These are phyloP conservation scores for Fraxinus cuspidata DNA, from an alignment of 257 asterid genomes.

Conservation along the genomic window DNA sequence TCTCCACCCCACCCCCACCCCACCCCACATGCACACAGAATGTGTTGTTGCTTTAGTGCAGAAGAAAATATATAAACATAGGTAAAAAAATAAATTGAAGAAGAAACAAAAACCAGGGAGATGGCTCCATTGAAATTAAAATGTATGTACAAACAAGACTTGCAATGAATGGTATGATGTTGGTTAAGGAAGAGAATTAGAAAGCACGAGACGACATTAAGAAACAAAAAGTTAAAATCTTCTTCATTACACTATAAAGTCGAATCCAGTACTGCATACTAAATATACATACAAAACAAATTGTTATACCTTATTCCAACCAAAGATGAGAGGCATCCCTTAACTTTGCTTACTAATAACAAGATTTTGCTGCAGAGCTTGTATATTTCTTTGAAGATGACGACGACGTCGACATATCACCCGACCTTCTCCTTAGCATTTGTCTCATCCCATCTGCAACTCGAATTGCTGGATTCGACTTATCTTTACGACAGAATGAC, in stretches of 20 bases:
- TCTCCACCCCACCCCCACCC: too few relatives aligned
- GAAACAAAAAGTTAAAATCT: background rate
- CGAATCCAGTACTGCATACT: background rate
- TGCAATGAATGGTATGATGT: background rate
- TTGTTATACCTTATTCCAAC: background rate
- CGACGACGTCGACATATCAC: slow-evolving; percentile 32
- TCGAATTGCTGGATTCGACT: slow-evolving; percentile 68
- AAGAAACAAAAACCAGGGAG: background rate
- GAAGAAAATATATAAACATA: too few relatives aligned
- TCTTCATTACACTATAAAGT: too few relatives aligned
- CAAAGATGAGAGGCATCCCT: background rate
- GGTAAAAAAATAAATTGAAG: background rate
- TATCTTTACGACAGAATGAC: slow-evolving; percentile 73
- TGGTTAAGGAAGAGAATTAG: background rate
- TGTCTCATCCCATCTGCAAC: slow-evolving; percentile 95
- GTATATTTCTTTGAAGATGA: slow-evolving; percentile 46
- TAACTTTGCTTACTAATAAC: slow-evolving; percentile 28
- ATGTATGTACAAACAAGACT: slow-evolving; percentile 40
- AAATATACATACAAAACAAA: background rate
- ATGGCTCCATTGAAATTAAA: slow-evolving; percentile 27
- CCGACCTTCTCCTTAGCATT: slow-evolving; percentile 71
- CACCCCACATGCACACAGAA: too few relatives aligned
- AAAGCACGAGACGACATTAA: too few relatives aligned
- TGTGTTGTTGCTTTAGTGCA: too few relatives aligned
- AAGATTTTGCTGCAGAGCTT: slow-evolving; percentile 48